Percentiles rank a stretch among this genome's conserved stretches.
phyloP scores from a whole-genome alignment of 306 rosid genomes.

The Inga laurina region DNA sequence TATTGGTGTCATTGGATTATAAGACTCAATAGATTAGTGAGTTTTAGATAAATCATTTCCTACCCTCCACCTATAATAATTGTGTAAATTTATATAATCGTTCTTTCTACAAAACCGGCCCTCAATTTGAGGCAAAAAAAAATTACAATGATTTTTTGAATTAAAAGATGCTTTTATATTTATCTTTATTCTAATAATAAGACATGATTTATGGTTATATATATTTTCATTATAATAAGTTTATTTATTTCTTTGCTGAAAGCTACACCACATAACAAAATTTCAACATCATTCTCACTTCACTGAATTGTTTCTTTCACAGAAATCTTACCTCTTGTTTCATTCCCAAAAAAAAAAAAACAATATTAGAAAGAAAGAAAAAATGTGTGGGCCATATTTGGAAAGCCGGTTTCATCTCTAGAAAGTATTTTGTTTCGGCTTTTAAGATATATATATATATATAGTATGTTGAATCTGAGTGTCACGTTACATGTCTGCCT shows the following conservation, averaged over 20 bases:
- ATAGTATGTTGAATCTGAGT: background rate
- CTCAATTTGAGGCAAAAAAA: background rate
- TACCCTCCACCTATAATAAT: background rate
- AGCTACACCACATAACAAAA: background rate
- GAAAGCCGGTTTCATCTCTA: background rate
- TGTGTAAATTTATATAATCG: background rate
- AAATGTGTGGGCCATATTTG: background rate
- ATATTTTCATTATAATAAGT: background rate
- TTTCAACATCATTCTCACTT: background rate
- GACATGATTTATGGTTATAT: background rate
- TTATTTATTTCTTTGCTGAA: background rate
- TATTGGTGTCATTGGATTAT: too few relatives aligned
- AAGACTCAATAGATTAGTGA: background rate
- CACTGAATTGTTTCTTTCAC: background rate
- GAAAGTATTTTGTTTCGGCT: background rate
- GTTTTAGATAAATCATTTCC: background rate
- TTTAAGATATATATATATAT: background rate
- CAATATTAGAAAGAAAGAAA: background rate
- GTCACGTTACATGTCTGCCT: constrained; percentile 38
- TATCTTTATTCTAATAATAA: background rate
- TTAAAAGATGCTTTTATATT: background rate
- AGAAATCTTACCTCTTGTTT: background rate
- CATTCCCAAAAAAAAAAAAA: background rate
- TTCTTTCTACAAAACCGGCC: background rate
- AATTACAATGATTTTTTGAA: background rate